Base-by-base conservation (phyloP, 1,284 basidiomycete species). In the Kwoniella shivajii region DNA sequence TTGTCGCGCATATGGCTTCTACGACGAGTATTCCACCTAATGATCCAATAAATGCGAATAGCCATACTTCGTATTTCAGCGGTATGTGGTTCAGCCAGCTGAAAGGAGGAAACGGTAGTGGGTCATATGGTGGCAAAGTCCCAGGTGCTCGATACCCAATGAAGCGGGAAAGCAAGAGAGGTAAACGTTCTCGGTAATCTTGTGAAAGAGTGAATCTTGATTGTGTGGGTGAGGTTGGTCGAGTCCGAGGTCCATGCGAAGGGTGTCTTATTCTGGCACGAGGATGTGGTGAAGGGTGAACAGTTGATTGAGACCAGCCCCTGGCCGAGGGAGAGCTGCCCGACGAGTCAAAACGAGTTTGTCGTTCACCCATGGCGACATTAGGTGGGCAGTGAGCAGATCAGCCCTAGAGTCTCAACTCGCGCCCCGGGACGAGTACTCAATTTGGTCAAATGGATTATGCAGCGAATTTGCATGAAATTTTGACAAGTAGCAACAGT, bases 21-120 rank as follows among this genome's bases (percentile, higher is more conserved):
- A 87, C 78, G 26, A 84, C 69, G 0, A 83, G 79, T 50, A 87
- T 81, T 1, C 83, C 82, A 52, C 80, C 80, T 64, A 86, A 85
- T 0, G 84, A 78, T 20, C 82, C 85, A 26, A 86, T 68, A 62
- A 82, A 80, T 0, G 78, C 78, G 71, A 80, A 80, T 16, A 80
- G 43, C 75, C 76, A 80, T 30, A 84, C 51, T 72, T 82, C 79
- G 58, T 82, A 79, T 45, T 80, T 71, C 56, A 66, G 76, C 69
- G 45, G 76, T 63, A 54, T 77, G 75, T 34, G 76, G 68, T 9
- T 60, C 54, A 54, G 77, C 67, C 65, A 70, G 0, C 30, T 52
- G 60, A 75, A 74, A 3, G 69, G 72, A 2, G 64, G 62, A 38
- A 70, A 61, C 6, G 67, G 65, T 11, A 73, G 53, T 0, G 71